Evolutionary conservation across 345 rosid genomes (phyloP).

Genomic region (Erodium maritimum): DNA sequence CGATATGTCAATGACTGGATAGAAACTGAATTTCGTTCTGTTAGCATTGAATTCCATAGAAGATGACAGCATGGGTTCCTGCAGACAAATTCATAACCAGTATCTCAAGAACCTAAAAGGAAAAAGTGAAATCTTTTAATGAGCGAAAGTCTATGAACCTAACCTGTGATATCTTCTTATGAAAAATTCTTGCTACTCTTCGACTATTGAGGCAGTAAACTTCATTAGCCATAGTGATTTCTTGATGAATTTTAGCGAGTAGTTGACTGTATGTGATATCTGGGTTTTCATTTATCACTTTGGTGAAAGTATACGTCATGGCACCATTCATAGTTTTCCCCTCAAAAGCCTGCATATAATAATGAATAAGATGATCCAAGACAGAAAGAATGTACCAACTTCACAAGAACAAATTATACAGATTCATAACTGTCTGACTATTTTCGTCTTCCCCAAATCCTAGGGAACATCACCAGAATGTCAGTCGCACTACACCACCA

Average conservation of each 20-base stretch:
- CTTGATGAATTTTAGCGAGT: conserved; percentile 15
- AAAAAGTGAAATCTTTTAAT: neutral
- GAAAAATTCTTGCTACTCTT: conserved; percentile 14
- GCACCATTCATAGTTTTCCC: conserved; percentile 31
- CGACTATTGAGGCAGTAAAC: conserved; percentile 14
- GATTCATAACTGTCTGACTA: too few relatives aligned
- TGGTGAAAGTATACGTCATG: conserved; percentile 26
- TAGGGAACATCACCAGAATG: too few relatives aligned
- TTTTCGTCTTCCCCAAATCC: too few relatives aligned
- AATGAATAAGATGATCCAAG: neutral
- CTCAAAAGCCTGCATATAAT: conserved; percentile 20
- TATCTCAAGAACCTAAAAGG: neutral
- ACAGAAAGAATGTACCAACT: too few relatives aligned
- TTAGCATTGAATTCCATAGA: conserved; percentile 18
- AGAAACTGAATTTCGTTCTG: conserved; percentile 7
- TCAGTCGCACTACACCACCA: neutral
- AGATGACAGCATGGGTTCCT: conserved; percentile 31
- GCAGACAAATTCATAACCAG: conserved; percentile 2
- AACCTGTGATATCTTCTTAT: conserved; percentile 27
- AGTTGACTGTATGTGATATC: conserved; percentile 25
- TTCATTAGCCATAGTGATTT: conserved; percentile 18
- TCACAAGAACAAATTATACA: too few relatives aligned
- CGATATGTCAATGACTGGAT: neutral
- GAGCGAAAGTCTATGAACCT: neutral
- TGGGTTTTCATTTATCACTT: conserved; percentile 7